These are phyloP conservation scores for Colletotrichum orchidophilum DNA, from an alignment of 2,329 filamentous ascomycete species.

Conservation along the genomic window DNA sequence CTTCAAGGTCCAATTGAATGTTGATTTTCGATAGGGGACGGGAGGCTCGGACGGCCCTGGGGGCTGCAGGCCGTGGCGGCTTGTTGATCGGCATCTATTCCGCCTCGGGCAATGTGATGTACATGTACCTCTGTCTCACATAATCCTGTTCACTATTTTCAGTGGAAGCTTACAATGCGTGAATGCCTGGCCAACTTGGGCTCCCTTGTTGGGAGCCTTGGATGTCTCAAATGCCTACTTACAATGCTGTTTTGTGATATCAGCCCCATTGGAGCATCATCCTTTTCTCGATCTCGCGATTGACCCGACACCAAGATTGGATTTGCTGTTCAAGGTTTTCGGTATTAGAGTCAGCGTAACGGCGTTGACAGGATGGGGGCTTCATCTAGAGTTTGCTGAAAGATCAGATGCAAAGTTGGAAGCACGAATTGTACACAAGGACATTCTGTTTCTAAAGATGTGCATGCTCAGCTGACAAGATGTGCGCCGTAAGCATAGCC, in stretches of 20 bases:
- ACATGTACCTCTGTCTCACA: neutral
- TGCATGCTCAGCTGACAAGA: no score
- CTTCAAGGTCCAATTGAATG: neutral
- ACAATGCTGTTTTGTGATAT: neutral
- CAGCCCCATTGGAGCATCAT: neutral
- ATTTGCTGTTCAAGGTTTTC: neutral
- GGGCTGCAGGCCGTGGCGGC: conserved; percentile 9
- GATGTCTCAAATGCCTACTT: neutral
- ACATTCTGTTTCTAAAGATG: no score
- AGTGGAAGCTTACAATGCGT: no score
- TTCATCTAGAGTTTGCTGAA: neutral
- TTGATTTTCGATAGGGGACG: neutral
- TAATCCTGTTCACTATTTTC: neutral
- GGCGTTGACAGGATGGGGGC: neutral
- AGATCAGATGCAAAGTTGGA: neutral
- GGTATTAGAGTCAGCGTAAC: neutral
- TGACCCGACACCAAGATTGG: neutral
- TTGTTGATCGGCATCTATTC: conserved; percentile 23
- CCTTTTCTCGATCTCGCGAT: neutral
- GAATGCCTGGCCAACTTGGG: neutral
- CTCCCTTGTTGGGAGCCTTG: neutral
- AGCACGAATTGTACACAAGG: no score
- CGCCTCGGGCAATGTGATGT: conserved; percentile 4
- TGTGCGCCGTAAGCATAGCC: no score
- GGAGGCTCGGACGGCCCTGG: neutral